phyloP scores from a whole-genome alignment of 2,329 filamentous ascomycete species.

The Phaeomoniella chlamydospora region DNA sequence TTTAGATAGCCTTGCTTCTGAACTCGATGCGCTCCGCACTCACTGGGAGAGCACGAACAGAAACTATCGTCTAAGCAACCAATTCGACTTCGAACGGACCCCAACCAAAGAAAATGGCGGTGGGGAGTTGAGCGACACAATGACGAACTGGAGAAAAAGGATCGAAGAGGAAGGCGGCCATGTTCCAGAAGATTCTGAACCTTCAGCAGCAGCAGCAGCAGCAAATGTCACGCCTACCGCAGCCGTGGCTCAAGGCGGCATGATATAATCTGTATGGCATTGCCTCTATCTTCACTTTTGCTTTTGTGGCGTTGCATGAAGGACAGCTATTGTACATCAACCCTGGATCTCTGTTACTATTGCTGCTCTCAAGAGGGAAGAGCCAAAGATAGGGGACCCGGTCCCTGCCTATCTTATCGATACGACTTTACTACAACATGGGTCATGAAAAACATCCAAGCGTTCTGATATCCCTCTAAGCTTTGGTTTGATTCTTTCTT shows the following conservation, averaged over 20 bases:
- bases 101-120: slow-evolving; percentile 26
- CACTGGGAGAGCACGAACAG: slow-evolving; percentile 97
- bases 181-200: not conserved
- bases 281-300: too few relatives aligned
- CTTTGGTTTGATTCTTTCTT: too few relatives aligned
- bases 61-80: slow-evolving; percentile 79
- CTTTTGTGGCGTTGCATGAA: too few relatives aligned
- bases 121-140: slow-evolving; percentile 48
- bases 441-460: too few relatives aligned
- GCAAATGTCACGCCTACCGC: not conserved
- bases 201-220: not conserved
- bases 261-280: too few relatives aligned
- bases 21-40: slow-evolving; percentile 75
- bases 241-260: not conserved
- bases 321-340: not conserved
- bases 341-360: not conserved
- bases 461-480: too few relatives aligned
- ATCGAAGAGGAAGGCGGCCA: slow-evolving; percentile 44
- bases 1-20: slow-evolving; percentile 78
- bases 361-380: too few relatives aligned
- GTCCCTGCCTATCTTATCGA: too few relatives aligned
- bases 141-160: slow-evolving; percentile 68
- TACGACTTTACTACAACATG: too few relatives aligned
- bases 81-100: slow-evolving; percentile 68
- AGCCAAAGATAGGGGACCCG: too few relatives aligned